phyloP scores from a whole-genome alignment of 495 filamentous ascomycete species.

The Penicillium ochrochloron region DNA sequence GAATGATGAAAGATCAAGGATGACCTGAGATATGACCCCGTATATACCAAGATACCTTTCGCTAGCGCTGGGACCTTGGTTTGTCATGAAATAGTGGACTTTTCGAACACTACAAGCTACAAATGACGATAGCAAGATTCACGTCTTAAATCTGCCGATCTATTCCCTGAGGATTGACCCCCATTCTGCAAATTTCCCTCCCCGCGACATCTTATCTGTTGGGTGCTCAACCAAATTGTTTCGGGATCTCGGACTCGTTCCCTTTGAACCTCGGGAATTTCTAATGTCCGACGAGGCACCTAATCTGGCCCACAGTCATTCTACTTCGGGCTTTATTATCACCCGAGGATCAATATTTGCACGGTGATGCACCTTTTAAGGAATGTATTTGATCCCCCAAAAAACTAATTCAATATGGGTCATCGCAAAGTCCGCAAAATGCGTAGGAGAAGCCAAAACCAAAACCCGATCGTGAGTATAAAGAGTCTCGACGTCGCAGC shows the following conservation, averaged over 20 bases:
- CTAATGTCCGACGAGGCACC: not conserved
- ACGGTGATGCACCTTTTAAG: not conserved
- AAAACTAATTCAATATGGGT: not conserved
- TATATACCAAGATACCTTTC: not conserved
- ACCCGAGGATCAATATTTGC: not conserved
- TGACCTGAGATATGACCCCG: not conserved
- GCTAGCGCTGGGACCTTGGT: not conserved
- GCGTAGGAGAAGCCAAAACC: not conserved
- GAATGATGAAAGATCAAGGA: not conserved
- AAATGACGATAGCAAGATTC: not conserved
- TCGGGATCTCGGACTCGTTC: not conserved
- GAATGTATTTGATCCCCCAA: not conserved
- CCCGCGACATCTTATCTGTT: not conserved
- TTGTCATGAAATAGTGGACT: not conserved
- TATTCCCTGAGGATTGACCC: too few relatives aligned
- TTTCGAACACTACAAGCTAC: not conserved
- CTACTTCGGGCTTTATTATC: not conserved
- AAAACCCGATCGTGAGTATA: slow-evolving; percentile 2
- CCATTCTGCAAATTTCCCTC: not conserved
- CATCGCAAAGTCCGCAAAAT: slow-evolving; percentile 8
- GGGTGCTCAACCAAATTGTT: not conserved
- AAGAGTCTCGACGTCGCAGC: not conserved
- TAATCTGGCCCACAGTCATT: too few relatives aligned
- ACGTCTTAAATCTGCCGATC: not conserved
- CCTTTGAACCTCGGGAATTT: not conserved